phyloP scores from a whole-genome alignment of 331 rosid species.

The Malus hybrid region DNA sequence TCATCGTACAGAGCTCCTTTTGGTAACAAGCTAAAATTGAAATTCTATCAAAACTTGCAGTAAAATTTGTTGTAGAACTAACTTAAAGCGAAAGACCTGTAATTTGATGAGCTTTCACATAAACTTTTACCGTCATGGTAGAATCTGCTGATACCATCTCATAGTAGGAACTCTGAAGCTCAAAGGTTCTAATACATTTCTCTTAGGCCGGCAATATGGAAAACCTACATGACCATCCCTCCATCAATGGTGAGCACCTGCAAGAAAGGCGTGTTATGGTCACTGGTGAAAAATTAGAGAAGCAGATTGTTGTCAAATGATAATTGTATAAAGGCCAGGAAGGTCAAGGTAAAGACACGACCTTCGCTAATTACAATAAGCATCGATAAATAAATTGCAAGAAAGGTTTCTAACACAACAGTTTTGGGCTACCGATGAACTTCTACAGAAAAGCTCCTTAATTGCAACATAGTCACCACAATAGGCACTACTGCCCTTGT shows the following conservation, averaged over 20 bases:
- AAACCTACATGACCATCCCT: conserved; percentile 81
- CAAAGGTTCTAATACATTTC: background rate
- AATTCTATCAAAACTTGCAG: conserved; percentile 21
- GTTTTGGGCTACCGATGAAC: background rate
- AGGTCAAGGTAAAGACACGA: background rate
- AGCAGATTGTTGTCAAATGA: background rate
- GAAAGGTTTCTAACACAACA: background rate
- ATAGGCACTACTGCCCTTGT: background rate
- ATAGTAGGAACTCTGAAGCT: background rate
- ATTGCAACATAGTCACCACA: background rate
- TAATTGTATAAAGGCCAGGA: background rate
- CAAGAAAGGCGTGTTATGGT: conserved; percentile 6
- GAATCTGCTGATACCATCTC: conserved; percentile 13
- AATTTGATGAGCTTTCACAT: conserved; percentile 8
- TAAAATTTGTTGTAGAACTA: conserved; percentile 6
- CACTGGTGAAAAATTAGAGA: background rate
- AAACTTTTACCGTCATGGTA: background rate
- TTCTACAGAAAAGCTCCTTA: background rate
- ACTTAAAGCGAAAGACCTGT: conserved; percentile 1
- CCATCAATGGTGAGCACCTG: conserved; percentile 91
- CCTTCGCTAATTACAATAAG: background rate
- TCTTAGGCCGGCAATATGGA: background rate
- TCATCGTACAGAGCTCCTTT: background rate
- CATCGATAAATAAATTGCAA: background rate
- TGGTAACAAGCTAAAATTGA: conserved; percentile 16